A percentile compares a stretch with the other conserved stretches of the same genome.
These are phyloP conservation scores for Boletellus ananas DNA, from an alignment of 768 basidiomycete species.

Conservation along the genomic window DNA sequence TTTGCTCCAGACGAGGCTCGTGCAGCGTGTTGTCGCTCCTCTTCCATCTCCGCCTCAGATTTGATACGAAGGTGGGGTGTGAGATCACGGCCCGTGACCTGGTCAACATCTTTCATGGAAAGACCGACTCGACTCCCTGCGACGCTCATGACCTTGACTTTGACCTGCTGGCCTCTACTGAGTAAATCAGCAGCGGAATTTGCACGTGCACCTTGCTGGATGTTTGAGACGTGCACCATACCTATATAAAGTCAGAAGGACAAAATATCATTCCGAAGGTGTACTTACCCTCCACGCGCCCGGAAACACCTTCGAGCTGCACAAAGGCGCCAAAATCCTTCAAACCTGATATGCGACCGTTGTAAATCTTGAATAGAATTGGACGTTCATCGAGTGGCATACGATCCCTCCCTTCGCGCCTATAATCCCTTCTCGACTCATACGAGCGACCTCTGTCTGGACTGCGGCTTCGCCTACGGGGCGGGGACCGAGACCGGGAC, in stretches of 20 bases:
- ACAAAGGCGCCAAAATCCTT: conserved; percentile 98
- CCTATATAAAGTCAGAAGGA: conserved; percentile 45
- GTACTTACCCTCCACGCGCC: conserved; percentile 80
- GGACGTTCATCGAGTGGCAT: conserved; percentile 69
- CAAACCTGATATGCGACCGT: conserved; percentile 76
- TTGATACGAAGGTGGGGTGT: conserved; percentile 94
- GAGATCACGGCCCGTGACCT: conserved; percentile 82
- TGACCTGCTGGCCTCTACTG: conserved; percentile 78
- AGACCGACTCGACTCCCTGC: conserved; percentile 78
- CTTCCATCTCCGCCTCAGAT: conserved; percentile 89
- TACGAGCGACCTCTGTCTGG: conserved; percentile 55
- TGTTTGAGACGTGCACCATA: conserved; percentile 96
- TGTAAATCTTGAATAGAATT: conserved; percentile 91
- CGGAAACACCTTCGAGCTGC: conserved; percentile 78
- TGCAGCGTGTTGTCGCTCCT: conserved; percentile 62
- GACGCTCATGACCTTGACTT: conserved; percentile 95
- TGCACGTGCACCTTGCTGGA: conserved; percentile 79
- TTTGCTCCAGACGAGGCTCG: conserved; percentile 80
- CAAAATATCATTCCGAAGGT: background rate
- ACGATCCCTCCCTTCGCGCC: conserved; percentile 36
- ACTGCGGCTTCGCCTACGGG: conserved; percentile 53
- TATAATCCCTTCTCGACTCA: conserved; percentile 39
- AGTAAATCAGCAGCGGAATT: conserved; percentile 87
- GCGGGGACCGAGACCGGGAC: conserved; percentile 43
- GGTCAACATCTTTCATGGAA: conserved; percentile 99